These are phyloP conservation scores for Gonapodya prolifera DNA, from an alignment of 192 early-diverging fungal genomes.

Conservation along the genomic window DNA sequence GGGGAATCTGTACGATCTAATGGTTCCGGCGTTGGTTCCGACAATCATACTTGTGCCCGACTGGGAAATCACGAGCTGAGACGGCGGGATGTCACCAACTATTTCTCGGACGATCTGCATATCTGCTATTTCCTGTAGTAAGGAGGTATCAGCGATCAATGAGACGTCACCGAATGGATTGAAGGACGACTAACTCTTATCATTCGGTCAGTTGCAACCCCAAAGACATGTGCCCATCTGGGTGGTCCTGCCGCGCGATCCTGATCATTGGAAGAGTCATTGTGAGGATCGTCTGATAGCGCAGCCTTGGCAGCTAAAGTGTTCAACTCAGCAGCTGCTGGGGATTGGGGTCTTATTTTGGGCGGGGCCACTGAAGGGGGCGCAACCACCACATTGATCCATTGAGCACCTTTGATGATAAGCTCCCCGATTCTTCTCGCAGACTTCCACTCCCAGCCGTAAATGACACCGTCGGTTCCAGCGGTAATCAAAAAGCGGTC, in stretches of 20 bases:
- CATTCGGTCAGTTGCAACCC: background rate
- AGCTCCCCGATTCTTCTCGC: background rate
- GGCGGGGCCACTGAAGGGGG: background rate
- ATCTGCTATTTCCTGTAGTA: slow-evolving; percentile 35
- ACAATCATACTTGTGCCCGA: slow-evolving; percentile 52
- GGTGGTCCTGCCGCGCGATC: no score
- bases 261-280: no score
- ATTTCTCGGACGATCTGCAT: slow-evolving; percentile 44
- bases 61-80: slow-evolving; percentile 41
- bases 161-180: background rate
- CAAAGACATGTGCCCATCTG: background rate
- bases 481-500: slow-evolving; percentile 33
- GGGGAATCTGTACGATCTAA: slow-evolving; percentile 43
- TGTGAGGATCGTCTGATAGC: no score
- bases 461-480: slow-evolving; percentile 27
- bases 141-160: background rate
- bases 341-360: background rate
- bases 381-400: background rate
- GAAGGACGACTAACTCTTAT: background rate
- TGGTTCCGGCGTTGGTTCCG: slow-evolving; percentile 34
- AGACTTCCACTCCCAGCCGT: background rate
- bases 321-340: background rate
- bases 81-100: slow-evolving; percentile 31
- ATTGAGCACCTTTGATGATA: background rate
- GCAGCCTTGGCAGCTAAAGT: background rate